A percentile compares a stretch with the other conserved stretches of the same genome.
Evolutionary conservation across 2,329 filamentous ascomycete species (phyloP).

Genomic region (Phialophora tarda): DNA sequence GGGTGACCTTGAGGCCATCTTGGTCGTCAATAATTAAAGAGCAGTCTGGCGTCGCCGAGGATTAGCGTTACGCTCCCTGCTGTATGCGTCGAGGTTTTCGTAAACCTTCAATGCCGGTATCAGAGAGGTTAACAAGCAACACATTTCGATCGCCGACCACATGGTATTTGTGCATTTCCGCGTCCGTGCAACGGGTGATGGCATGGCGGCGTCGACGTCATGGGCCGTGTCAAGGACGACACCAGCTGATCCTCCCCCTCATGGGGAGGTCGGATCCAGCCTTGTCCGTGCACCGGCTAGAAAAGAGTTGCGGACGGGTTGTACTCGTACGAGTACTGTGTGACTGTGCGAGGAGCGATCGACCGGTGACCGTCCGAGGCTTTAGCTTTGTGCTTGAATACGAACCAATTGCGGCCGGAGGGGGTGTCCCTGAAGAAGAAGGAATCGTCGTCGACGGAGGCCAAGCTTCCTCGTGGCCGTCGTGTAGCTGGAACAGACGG

Average conservation of each 20-base stretch:
- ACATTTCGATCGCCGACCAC: background rate
- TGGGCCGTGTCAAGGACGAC: background rate
- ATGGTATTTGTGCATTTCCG: background rate
- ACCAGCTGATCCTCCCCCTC: background rate
- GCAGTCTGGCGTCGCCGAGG: background rate
- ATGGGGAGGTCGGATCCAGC: background rate
- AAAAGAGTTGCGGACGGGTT: background rate
- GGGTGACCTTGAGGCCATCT: slow-evolving; percentile 26
- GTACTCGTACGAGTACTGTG: no score
- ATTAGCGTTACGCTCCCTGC: background rate
- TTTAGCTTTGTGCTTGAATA: background rate
- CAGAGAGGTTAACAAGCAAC: background rate
- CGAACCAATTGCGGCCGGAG: background rate
- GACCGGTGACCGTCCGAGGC: background rate
- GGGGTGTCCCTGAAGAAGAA: background rate
- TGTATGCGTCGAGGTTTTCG: background rate
- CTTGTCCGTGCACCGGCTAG: background rate
- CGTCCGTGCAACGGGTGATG: background rate
- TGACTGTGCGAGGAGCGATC: background rate
- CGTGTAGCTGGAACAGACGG: background rate
- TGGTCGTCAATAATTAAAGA: slow-evolving; percentile 1
- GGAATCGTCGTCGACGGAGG: background rate
- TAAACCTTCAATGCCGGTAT: background rate
- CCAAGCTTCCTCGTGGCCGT: no score
- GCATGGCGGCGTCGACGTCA: slow-evolving; percentile 2